phyloP scores from a whole-genome alignment of 176 grass and related monocot species.

The Panicum miliaceum region DNA sequence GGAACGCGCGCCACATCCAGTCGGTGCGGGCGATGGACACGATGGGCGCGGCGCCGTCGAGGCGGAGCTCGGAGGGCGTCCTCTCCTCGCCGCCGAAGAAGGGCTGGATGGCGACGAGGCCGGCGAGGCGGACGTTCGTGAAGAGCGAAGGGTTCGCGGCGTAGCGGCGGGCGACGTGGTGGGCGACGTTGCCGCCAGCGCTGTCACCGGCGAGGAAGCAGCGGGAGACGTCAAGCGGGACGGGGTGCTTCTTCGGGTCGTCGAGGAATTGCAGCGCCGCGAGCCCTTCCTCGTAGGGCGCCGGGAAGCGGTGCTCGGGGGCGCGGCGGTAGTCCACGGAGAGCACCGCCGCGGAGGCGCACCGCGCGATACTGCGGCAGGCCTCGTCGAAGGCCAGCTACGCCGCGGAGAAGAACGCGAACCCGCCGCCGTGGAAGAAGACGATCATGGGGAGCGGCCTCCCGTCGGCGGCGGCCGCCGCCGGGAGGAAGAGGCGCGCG shows the following conservation, averaged over 20 bases:
- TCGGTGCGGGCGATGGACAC: constrained; percentile 55
- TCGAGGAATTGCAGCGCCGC: constrained; percentile 69
- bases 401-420: constrained; percentile 69
- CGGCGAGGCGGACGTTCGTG: constrained; percentile 42
- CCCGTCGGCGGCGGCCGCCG: not conserved
- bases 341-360: constrained; percentile 43
- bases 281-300: constrained; percentile 69
- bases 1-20: constrained; percentile 91
- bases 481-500: constrained; percentile 53
- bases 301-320: constrained; percentile 65
- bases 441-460: constrained; percentile 52
- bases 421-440: constrained; percentile 92
- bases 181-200: constrained; percentile 73
- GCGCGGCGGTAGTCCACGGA: constrained; percentile 78
- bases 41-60: constrained; percentile 52
- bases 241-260: not conserved
- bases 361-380: constrained; percentile 57
- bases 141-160: not conserved
- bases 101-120: constrained; percentile 73
- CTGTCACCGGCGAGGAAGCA: constrained; percentile 84
- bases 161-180: constrained; percentile 75
- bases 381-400: constrained; percentile 51
- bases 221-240: constrained; percentile 46
- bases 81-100: constrained; percentile 90
- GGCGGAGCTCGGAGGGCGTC: constrained; percentile 63